Evolutionary conservation across 495 filamentous ascomycete species (phyloP).

Genomic region (Apodospora peruviana): DNA sequence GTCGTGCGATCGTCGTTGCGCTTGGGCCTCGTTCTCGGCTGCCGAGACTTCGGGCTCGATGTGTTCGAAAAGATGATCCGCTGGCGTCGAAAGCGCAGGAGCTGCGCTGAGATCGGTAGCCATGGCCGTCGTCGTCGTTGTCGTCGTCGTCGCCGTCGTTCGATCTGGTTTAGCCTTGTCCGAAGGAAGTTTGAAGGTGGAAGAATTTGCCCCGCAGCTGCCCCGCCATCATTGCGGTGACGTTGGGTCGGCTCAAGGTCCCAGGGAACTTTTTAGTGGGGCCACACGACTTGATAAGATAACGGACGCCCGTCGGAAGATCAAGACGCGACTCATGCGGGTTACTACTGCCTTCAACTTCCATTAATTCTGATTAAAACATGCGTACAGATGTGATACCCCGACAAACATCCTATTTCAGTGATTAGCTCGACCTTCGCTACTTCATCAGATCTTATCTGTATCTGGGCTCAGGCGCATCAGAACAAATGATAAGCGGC

Average conservation of each 20-base stretch:
- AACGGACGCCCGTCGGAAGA: no score
- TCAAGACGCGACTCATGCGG: no score
- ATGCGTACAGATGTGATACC: neutral
- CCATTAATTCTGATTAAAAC: constrained; percentile 1
- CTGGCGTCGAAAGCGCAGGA: constrained; percentile 84
- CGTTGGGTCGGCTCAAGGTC: constrained; percentile 8
- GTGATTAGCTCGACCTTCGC: no score
- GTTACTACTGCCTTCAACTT: no score
- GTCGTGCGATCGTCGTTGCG: constrained; percentile 52
- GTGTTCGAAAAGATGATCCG: constrained; percentile 67
- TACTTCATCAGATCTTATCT: no score
- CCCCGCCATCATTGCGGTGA: constrained; percentile 18
- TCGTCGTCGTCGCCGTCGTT: neutral
- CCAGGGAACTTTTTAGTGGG: neutral
- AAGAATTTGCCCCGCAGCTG: neutral
- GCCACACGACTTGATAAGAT: neutral
- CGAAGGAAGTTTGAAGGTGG: neutral
- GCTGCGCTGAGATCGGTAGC: constrained; percentile 39
- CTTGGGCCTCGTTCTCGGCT: constrained; percentile 29
- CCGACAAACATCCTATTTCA: constrained; percentile 1
- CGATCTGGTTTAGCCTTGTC: neutral
- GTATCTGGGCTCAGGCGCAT: no score
- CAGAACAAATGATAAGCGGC: no score
- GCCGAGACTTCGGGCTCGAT: constrained; percentile 35
- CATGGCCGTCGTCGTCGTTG: constrained; percentile 18